Percentiles rank a stretch among this genome's conserved stretches.
Conservation (phyloP, 2,329 filamentous ascomycete species). For the Cyclaneusma minus region DNA sequence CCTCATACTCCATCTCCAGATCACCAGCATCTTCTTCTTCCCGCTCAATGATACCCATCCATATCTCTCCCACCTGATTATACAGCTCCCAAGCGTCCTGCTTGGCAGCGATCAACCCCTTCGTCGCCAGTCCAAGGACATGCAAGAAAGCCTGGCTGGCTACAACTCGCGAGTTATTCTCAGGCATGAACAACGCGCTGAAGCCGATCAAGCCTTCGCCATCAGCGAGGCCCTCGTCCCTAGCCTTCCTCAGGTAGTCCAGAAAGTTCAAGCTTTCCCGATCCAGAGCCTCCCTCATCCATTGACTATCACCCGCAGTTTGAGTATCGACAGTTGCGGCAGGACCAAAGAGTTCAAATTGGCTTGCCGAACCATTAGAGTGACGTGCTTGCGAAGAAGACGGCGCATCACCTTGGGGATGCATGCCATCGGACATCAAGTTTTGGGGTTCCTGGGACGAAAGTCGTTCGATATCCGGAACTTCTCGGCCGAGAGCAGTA, state of each 20-base stretch:
- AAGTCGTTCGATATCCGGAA: slow-evolving; percentile 7
- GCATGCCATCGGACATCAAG: no score
- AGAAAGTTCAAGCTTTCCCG: slow-evolving; percentile 47
- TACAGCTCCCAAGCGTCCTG: slow-evolving; percentile 26
- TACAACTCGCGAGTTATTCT: slow-evolving; percentile 32
- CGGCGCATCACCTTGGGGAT: slow-evolving; percentile 3
- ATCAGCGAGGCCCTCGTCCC: slow-evolving; percentile 19
- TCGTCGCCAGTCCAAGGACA: slow-evolving; percentile 54
- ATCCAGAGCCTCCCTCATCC: slow-evolving; percentile 36
- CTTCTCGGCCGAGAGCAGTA: slow-evolving; percentile 15
- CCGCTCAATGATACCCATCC: slow-evolving; percentile 11
- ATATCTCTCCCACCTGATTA: slow-evolving; percentile 12
- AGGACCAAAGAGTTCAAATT: slow-evolving; percentile 27
- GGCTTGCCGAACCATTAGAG: no score
- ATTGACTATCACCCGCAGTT: slow-evolving; percentile 27
- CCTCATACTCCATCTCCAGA: no score
- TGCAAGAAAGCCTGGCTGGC: slow-evolving; percentile 67
- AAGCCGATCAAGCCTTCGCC: slow-evolving; percentile 39
- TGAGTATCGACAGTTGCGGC: slow-evolving; percentile 29
- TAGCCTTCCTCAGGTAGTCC: slow-evolving; percentile 34
- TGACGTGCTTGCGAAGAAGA: slow-evolving; percentile 1
- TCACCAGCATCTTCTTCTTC: neutral
- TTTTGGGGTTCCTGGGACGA: no score
- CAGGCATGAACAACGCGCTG: slow-evolving; percentile 48
- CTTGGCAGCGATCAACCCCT: slow-evolving; percentile 41